phyloP scores from a whole-genome alignment of 2,329 filamentous ascomycete genomes.

The Dryadomyces quercus-mongolicae region DNA sequence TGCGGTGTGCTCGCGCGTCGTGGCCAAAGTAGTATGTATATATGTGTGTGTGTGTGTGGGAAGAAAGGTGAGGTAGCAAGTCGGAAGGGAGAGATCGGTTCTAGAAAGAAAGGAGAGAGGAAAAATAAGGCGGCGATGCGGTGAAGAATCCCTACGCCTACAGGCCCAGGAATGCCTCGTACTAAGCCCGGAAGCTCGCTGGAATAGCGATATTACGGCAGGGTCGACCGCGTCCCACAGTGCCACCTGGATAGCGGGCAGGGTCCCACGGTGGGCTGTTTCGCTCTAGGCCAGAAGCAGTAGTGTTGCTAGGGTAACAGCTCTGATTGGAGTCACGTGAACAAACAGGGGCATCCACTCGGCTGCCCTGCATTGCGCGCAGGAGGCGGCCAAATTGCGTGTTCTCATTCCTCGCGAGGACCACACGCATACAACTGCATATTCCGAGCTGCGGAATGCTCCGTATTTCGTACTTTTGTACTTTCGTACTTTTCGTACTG shows the following conservation, averaged over 20 bases:
- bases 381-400: no score
- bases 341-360: not conserved
- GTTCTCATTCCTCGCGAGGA: no score
- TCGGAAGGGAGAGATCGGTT: not conserved
- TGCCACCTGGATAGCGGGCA: not conserved
- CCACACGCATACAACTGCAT: not conserved
- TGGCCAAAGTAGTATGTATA: no score
- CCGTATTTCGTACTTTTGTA: no score
- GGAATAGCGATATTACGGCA: not conserved
- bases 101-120: not conserved
- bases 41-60: not conserved
- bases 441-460: no score
- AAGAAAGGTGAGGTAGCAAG: not conserved
- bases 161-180: not conserved
- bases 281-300: conserved; percentile 4
- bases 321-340: not conserved
- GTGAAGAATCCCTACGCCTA: not conserved
- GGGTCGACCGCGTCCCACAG: conserved; percentile 3
- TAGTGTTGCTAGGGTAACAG: conserved; percentile 6
- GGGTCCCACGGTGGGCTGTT: conserved; percentile 1
- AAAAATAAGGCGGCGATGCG: conserved; percentile 1
- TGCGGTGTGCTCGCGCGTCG: not conserved
- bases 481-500: no score
- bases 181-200: not conserved
- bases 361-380: no score